Percentiles rank a stretch among this genome's conserved stretches.
Evolutionary conservation across 805 yeast species (phyloP).

Genomic region (Torulaspora quercuum): DNA sequence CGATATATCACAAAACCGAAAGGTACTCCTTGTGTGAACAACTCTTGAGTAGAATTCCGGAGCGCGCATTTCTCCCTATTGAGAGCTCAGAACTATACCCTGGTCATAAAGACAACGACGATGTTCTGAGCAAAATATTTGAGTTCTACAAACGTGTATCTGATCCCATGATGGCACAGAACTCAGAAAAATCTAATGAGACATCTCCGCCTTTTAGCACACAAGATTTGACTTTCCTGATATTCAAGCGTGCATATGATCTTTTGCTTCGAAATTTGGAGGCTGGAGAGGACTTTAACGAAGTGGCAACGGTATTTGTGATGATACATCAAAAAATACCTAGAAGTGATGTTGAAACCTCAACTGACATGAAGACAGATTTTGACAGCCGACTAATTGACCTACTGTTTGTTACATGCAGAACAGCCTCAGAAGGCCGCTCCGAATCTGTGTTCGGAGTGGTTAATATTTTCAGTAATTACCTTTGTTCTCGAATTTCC

Average conservation of each 20-base stretch:
- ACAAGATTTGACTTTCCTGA: slow-evolving; percentile 44
- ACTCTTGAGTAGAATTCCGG: slow-evolving; percentile 57
- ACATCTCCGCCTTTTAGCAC: slow-evolving; percentile 40
- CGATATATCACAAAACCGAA: slow-evolving; percentile 12
- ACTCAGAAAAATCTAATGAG: slow-evolving; percentile 19
- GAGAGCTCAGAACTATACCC: slow-evolving; percentile 38
- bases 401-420: slow-evolving; percentile 22
- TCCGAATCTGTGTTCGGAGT: slow-evolving; percentile 27
- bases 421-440: slow-evolving; percentile 13
- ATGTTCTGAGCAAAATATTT: slow-evolving; percentile 32
- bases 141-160: slow-evolving; percentile 35
- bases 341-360: slow-evolving; percentile 18
- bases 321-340: slow-evolving; percentile 48
- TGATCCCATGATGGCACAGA: slow-evolving; percentile 13
- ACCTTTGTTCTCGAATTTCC: slow-evolving; percentile 29
- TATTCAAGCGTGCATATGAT: slow-evolving; percentile 35
- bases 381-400: slow-evolving; percentile 36
- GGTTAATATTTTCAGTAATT: slow-evolving; percentile 33
- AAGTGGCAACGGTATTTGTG: slow-evolving; percentile 38
- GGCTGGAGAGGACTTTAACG: slow-evolving; percentile 25
- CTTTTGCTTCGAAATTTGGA: slow-evolving; percentile 27
- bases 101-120: slow-evolving; percentile 16
- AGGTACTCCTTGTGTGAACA: slow-evolving; percentile 43
- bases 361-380: slow-evolving; percentile 25
- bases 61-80: slow-evolving; percentile 56